Base-by-base conservation (phyloP, 129 eudicot genomes). In the Calendula officinalis region DNA sequence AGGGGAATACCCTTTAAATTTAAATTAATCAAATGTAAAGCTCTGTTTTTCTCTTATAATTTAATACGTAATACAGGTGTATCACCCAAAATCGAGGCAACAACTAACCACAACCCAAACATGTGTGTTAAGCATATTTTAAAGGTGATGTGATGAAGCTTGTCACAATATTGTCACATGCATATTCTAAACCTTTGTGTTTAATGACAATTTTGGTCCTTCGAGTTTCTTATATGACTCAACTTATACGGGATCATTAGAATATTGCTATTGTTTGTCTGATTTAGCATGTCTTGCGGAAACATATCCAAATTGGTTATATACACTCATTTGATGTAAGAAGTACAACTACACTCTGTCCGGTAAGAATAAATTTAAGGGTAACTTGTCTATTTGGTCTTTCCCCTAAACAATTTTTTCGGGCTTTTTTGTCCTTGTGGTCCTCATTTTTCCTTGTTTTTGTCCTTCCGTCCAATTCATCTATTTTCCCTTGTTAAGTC, bases 131-230 rank as follows among this genome's bases (percentile, higher is more conserved):
- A 62, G 49, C 50, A 74, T 74, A 74, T 74, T 66, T 66, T 66
- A 74, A 73, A 71, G 53, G 73, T 46, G 74, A 69, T 58, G 49
- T 57, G 48, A 42, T 69, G 22, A 35, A 69, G 39, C 66, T 45
- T 69, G 58, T 48, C 54, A 38, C 61, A 57, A 47, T 66, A 66
- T 56, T 66, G 78, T 66, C 78, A 74, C 78, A 66, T 74, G 78
- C 57, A 51, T 56, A 66, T 22, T 15, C 56, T 5, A 35, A 35
- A 61, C 47, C 60, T 32, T 65, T 46, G 22, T 11, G 46, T 49
- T 37, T 12, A 56, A 7, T 74, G 48, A 48, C 68, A 57, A 49
- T 3, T 57, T 9, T 74, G 73, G 73, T 48, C 78, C 78, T 57
- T 58, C 57, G 60, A 74, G 68, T 74, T 73, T 74, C 42, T 66